Base-by-base conservation (phyloP, 2,329 filamentous ascomycete genomes). In the Colletotrichum brevisporum region DNA sequence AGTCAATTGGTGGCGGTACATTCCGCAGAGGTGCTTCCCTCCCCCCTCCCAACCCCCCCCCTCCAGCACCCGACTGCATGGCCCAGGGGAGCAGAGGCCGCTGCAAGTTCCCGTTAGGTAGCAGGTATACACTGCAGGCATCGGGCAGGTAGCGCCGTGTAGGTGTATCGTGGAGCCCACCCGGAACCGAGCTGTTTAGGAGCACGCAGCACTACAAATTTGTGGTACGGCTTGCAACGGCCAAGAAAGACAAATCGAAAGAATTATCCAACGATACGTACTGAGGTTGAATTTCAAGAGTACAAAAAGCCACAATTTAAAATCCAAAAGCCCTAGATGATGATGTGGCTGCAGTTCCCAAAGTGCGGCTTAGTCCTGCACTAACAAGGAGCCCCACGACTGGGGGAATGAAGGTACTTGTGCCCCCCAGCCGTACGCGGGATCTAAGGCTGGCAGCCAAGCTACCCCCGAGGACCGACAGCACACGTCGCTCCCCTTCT, bases 71-170 rank as follows among this genome's bases (percentile, higher is more conserved):
- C 61, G 51, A 54, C 26, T 66, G 48, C 41, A 31, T 43, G 50
- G 66, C 31, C 53, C 24, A 51, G 54, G 61, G 66, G n/a, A 43
- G 50, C 51, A 54, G 43, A 60, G 48, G 41, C 36, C 43, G 66
- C 54, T 66, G 66, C 61, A 66, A 59, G 61, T 69, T 69, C 54
- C 61, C 61, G 61, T 64, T 39, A 59, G 31, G 61, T 67, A 68
- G 48, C 43, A 68, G 61, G 43, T 21, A 59, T 63, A 65, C 48
- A 36, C 31, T 36, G 31, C 31, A 65, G 61, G 54, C 65, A 68
- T 65, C 48, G 41, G 61, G 31, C 21, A 59, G 48, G 65, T 59
- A 58, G 47, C 26, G 5, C n/a, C 18, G 54, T 53, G 54, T 54
- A 68, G 18, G 54, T 53, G 54, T 54, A 68, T 16, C 41, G 10